These are phyloP conservation scores for Lecanicillium sp. DNA, from an alignment of 2,329 filamentous ascomycete species.

Conservation along the genomic window DNA sequence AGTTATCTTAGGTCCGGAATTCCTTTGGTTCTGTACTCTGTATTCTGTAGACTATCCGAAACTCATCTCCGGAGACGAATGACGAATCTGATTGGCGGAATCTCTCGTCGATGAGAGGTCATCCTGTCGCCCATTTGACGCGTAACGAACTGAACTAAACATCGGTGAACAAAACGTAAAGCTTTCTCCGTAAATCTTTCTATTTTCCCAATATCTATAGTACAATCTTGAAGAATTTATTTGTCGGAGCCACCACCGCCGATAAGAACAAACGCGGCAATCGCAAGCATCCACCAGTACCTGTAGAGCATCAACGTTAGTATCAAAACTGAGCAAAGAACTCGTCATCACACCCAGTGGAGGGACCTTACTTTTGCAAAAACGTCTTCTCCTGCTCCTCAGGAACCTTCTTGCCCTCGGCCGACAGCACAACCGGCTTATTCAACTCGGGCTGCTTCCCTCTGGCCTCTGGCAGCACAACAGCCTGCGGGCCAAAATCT, in stretches of 20 bases:
- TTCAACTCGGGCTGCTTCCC: constrained; percentile 54
- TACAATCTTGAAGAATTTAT: constrained; percentile 22
- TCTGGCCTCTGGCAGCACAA: constrained; percentile 35
- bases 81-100: no score
- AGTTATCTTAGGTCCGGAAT: no score
- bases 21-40: no score
- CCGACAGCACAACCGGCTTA: constrained; percentile 52
- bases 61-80: no score
- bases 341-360: not conserved
- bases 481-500: constrained; percentile 54
- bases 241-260: constrained; percentile 45
- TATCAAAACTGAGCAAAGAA: constrained; percentile 9
- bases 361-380: constrained; percentile 53
- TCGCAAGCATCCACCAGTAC: constrained; percentile 59
- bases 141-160: no score
- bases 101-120: no score
- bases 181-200: no score
- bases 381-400: constrained; percentile 53
- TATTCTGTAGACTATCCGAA: no score
- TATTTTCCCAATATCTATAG: constrained; percentile 1
- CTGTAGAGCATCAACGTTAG: constrained; percentile 31
- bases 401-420: constrained; percentile 50
- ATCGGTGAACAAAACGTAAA: no score
- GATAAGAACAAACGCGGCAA: constrained; percentile 44
- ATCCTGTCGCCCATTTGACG: no score